phyloP scores from a whole-genome alignment of 2,329 filamentous ascomycete species.

The Epichloe brachyelytri region DNA sequence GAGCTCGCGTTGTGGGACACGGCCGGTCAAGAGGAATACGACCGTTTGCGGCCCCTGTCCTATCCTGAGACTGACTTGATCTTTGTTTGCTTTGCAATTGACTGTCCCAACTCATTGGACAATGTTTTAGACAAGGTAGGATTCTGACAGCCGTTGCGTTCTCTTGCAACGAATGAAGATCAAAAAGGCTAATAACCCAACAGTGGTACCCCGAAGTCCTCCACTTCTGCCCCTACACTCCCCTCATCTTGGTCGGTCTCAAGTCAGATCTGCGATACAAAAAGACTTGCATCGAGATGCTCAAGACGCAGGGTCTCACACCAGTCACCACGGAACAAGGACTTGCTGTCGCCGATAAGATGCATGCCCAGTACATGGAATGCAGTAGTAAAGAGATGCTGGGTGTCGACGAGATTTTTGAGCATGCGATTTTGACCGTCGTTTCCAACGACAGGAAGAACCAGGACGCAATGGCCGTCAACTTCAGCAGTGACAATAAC shows the following conservation, averaged over 20 bases:
- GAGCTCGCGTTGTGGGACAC: slow-evolving; percentile 98
- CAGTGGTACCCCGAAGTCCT: slow-evolving; percentile 99
- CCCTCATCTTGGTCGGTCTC: slow-evolving; percentile 86
- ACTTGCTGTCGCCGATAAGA: slow-evolving; percentile 74
- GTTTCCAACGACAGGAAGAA: slow-evolving; percentile 67
- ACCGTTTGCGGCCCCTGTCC: slow-evolving; percentile 84
- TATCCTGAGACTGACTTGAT: slow-evolving; percentile 97
- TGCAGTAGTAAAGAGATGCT: slow-evolving; percentile 97
- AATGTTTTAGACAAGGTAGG: slow-evolving; percentile 97
- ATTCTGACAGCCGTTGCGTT: background rate
- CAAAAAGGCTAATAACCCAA: slow-evolving; percentile 1
- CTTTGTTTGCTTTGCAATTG: slow-evolving; percentile 98
- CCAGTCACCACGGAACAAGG: slow-evolving; percentile 90
- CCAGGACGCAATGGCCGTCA: slow-evolving; percentile 34
- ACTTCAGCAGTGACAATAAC: slow-evolving; percentile 24
- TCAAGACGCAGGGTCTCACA: slow-evolving; percentile 93
- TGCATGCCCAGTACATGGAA: slow-evolving; percentile 93
- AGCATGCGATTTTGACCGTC: slow-evolving; percentile 78
- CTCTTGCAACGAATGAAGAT: too few relatives aligned
- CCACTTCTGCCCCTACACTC: slow-evolving; percentile 96
- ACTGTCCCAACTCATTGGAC: slow-evolving; percentile 94
- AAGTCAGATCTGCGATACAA: slow-evolving; percentile 96
- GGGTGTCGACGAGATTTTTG: slow-evolving; percentile 94
- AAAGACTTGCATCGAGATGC: slow-evolving; percentile 93
- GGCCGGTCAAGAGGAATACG: slow-evolving; percentile 96